Evolutionary conservation across 345 rosid species (phyloP).

Genomic region (Gynandropsis gynandra): DNA sequence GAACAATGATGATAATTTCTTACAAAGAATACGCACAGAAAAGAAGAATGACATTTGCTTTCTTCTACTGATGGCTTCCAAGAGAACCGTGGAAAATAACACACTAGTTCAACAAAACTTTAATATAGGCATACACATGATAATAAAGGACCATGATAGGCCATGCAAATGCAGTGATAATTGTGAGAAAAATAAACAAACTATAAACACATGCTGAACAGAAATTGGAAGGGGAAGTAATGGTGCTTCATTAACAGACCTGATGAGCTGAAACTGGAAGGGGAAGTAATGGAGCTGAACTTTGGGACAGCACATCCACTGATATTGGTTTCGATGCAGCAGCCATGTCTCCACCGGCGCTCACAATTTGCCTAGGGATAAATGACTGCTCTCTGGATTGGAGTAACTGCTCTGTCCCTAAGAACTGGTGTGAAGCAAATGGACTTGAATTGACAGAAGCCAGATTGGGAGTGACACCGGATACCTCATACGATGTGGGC

Average conservation of each 20-base stretch:
- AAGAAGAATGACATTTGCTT: no score
- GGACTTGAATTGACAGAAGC: slow-evolving; percentile 19
- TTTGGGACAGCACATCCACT: slow-evolving; percentile 17
- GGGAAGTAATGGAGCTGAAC: slow-evolving; percentile 20
- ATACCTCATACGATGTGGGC: slow-evolving; percentile 11
- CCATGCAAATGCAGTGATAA: slow-evolving; percentile 8
- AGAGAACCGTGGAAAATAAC: no score
- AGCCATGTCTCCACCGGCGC: slow-evolving; percentile 22
- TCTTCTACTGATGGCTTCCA: no score
- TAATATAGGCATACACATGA: no score
- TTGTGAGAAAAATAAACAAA: background rate
- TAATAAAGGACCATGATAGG: background rate
- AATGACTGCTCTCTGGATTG: slow-evolving; percentile 22
- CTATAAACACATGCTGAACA: slow-evolving; percentile 25
- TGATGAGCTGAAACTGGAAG: slow-evolving; percentile 23
- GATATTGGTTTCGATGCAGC: slow-evolving; percentile 11
- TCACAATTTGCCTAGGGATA: slow-evolving; percentile 2
- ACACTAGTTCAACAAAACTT: no score
- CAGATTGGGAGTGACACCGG: slow-evolving; percentile 10
- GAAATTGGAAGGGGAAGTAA: slow-evolving; percentile 21
- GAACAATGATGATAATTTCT: background rate
- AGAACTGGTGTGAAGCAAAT: slow-evolving; percentile 1
- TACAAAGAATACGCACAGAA: no score
- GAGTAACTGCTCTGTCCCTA: slow-evolving; percentile 3
- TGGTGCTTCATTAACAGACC: slow-evolving; percentile 20